Evolutionary conservation across 306 rosid species (phyloP), one percentile per base, ranked within the genome.

Genomic region (Ammopiptanthus mongolicus): DNA sequence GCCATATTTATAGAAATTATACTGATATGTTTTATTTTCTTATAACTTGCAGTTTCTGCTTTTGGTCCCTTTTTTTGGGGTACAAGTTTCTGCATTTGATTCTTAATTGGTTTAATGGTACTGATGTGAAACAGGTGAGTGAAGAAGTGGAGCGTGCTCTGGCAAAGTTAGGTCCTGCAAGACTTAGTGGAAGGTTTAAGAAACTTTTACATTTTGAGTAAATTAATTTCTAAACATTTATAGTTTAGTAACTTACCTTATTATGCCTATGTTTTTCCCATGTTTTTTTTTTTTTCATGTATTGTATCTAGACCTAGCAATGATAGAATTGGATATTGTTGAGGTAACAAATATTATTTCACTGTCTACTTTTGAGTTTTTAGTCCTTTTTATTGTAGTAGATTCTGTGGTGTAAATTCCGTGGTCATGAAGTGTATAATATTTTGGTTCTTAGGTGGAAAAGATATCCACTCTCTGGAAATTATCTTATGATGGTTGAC

Each of bases 61-160:
- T 68, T 69, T 46, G 77, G 51, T 46, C 47, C 47, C 1, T 11
- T 41, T 39, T 41, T 39, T 1, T 41, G 10, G 47, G 47, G 47
- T 41, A 2, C 14, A 46, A 29, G 44, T 65, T 46, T 13, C 69
- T 66, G 80, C 33, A 52, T 68, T 69, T 52, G 74, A 51, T 46
- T 65, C 42, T 69, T 76, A 47, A 69, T 78, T 74, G 5, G 18
- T 68, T 65, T 42, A 39, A 33, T 65, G 51, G 33, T 46, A 22
- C 68, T 68, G 31, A 69, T 85, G 57, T 78, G 72, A 58, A 71
- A 88, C 89, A 93, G 98, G 98, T 93, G 25, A 93, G 98, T 55
- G 98, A 93, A 80, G 98, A 93, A 82, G 98, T 93, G 79, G 98
- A 93, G 82, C 97, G 98, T 61, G 98, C 98, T 33, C 76, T 93